phyloP scores from a whole-genome alignment of 148 eudicot genomes.

The Camellia sinensis region DNA sequence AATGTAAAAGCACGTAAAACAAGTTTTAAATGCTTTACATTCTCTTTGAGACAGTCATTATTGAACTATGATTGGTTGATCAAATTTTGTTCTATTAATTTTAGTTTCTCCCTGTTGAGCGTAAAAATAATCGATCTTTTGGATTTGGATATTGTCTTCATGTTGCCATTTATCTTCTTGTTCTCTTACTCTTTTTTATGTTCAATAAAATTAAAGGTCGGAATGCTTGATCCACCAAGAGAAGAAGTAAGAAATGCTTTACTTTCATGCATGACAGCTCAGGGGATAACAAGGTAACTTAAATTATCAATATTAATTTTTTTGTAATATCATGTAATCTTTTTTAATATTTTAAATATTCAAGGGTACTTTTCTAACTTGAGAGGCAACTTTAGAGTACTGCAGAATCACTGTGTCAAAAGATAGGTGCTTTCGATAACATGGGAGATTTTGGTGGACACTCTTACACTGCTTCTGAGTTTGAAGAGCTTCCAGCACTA shows the following conservation, averaged over 20 bases:
- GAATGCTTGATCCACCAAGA: conserved; percentile 99
- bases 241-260: conserved; percentile 89
- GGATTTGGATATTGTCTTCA: not conserved
- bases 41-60: not conserved
- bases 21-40: not conserved
- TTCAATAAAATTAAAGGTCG: conserved; percentile 61
- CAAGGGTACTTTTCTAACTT: conserved; percentile 18
- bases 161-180: not conserved
- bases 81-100: not conserved
- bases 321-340: not conserved
- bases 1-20: not conserved
- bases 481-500: conserved; percentile 89
- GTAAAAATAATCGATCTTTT: not conserved
- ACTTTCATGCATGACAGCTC: conserved; percentile 91
- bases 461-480: conserved; percentile 96
- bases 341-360: not conserved
- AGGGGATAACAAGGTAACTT: conserved; percentile 93
- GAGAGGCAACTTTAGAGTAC: conserved; percentile 52
- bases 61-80: too few species aligned
- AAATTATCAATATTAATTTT: not conserved
- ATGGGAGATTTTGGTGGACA: conserved; percentile 72
- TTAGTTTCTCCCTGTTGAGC: not conserved
- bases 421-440: conserved; percentile 92
- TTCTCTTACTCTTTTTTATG: too few species aligned
- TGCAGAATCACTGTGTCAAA: conserved; percentile 89